Evolutionary conservation across 1,284 basidiomycete genomes (phyloP), one percentile per base, ranked within the genome.

Genomic region (Marasmius oreades): DNA sequence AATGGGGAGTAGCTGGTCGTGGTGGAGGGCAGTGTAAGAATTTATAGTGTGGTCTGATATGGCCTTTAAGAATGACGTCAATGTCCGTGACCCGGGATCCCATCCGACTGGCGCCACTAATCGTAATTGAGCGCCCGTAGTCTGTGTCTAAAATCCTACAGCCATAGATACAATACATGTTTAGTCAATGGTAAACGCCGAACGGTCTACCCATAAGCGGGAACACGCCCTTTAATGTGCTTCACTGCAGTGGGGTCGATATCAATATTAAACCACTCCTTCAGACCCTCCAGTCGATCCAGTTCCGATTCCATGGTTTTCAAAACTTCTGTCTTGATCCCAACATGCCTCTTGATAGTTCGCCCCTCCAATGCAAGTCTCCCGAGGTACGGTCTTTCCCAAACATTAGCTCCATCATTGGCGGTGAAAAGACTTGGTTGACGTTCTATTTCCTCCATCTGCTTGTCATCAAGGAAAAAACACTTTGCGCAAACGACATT

Each of bases 241-340:
- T 46, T 44, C 39, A 64, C 53, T 36, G 66, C 63, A 24, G 62
- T 63, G 8, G 61, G 60, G 28, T 43, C 7, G 36, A 73, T 56
- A 18, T 60, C 60, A 23, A 73, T 61, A 22, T 68, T 66, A 57
- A 73, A 75, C 23, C 69, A 58, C 46, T 72, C 69, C 22, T 62
- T 53, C 51, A 75, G 60, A 10, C 67, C 67, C 51, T 62, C 59
- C n/a, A 69, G 62, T 58, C 73, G 64, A 51, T 73, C 72, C 34
- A 43, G 11, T 56, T 75, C 73, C 11, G 62, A 70, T 48, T 55
- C 58, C 45, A 73, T 52, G 3, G 53, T 66, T 31, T 59, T 59
- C 39, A 73, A 43, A 1, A 67, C 63, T 11, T 70, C 63, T 2
- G 63, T 61, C 10, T 59, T 52, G 8, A 58, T 55, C 11, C 70